phyloP scores from a whole-genome alignment of 345 rosid genomes.

The Eucalyptus curtisii region DNA sequence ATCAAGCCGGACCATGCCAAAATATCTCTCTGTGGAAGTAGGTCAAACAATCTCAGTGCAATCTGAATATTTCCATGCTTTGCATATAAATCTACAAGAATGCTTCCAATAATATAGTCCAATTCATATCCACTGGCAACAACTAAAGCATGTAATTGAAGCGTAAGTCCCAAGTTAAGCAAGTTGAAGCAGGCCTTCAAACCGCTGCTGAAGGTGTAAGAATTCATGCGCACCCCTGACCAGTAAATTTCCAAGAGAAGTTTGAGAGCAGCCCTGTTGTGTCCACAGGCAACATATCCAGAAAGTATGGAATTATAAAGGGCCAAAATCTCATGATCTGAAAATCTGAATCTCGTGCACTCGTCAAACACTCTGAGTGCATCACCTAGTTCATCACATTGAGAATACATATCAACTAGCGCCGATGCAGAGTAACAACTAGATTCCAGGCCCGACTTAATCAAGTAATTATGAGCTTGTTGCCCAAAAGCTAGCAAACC shows the following conservation, averaged over 20 bases:
- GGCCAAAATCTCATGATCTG: constrained; percentile 8
- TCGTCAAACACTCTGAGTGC: constrained; percentile 26
- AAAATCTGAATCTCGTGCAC: neutral
- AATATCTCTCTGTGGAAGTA: constrained; percentile 45
- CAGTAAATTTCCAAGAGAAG: constrained; percentile 27
- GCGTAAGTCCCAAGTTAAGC: constrained; percentile 30
- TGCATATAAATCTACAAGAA: constrained; percentile 46
- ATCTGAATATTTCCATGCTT: constrained; percentile 26
- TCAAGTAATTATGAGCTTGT: constrained; percentile 43
- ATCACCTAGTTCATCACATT: constrained; percentile 28
- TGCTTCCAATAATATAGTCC: constrained; percentile 51
- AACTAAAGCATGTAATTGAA: constrained; percentile 54
- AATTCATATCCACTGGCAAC: constrained; percentile 39
- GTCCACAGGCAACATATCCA: constrained; percentile 33
- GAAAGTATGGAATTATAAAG: constrained; percentile 64
- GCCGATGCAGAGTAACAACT: constrained; percentile 46
- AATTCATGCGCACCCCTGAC: constrained; percentile 30
- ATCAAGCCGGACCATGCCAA: constrained; percentile 58
- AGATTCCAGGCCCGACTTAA: constrained; percentile 40
- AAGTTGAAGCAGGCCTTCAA: constrained; percentile 48
- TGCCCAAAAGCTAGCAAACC: constrained; percentile 30
- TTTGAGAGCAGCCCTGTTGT: constrained; percentile 24
- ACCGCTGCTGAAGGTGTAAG: constrained; percentile 51
- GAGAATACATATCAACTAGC: constrained; percentile 61
- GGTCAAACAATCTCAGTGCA: constrained; percentile 23